phyloP scores from a whole-genome alignment of 2,329 filamentous ascomycete genomes.

The Escovopsis weberi region DNA sequence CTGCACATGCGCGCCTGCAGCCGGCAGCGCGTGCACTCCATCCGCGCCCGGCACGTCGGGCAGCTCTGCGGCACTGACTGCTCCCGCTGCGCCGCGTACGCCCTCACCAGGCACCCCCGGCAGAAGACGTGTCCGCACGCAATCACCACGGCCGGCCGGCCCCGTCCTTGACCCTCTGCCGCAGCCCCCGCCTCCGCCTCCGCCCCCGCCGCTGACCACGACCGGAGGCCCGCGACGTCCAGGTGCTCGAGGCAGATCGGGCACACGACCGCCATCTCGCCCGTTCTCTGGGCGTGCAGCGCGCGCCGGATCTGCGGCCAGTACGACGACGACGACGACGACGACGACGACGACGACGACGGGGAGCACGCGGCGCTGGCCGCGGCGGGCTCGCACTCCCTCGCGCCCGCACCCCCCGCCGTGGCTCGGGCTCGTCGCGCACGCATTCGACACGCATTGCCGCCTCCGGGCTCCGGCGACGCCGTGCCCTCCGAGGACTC shows the following conservation, averaged over 20 bases:
- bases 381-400: too few relatives aligned
- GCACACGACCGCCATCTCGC: constrained; percentile 2
- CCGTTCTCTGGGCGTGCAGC: not conserved
- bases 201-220: too few relatives aligned
- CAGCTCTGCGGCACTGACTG: not conserved
- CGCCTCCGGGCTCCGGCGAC: not conserved
- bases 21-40: not conserved
- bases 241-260: constrained; percentile 9
- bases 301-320: not conserved
- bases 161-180: not conserved
- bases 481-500: not conserved
- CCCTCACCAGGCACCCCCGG: constrained; percentile 1
- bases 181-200: too few relatives aligned
- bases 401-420: too few relatives aligned
- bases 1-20: not conserved
- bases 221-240: constrained; percentile 2
- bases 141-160: constrained; percentile 2
- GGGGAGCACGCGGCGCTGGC: too few relatives aligned
- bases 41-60: not conserved
- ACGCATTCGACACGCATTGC: too few relatives aligned
- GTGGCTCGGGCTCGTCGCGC: too few relatives aligned
- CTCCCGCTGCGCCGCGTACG: not conserved
- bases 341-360: not conserved
- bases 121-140: constrained; percentile 14
- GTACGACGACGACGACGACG: not conserved